A percentile compares a stretch with the other conserved stretches of the same genome.
These are phyloP conservation scores for Auriculariales sp. DNA, from an alignment of 768 basidiomycete species.

Conservation along the genomic window DNA sequence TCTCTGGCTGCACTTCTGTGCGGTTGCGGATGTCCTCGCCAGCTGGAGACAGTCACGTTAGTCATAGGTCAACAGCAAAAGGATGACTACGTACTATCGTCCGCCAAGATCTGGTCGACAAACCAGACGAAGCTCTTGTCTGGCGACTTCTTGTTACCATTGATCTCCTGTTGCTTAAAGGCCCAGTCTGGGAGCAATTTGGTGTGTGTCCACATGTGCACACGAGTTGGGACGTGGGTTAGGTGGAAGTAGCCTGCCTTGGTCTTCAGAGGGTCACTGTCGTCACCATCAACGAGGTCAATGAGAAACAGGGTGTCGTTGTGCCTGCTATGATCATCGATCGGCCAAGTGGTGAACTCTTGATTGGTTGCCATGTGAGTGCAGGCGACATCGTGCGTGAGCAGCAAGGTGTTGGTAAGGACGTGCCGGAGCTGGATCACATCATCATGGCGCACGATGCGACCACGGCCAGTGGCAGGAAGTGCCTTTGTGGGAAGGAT, in stretches of 20 bases:
- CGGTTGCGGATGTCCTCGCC: constrained; percentile 40
- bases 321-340: constrained; percentile 59
- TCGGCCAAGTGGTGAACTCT: constrained; percentile 89
- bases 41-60: constrained; percentile 18
- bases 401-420: constrained; percentile 63
- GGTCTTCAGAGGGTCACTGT: constrained; percentile 80
- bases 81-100: constrained; percentile 39
- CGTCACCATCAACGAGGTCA: constrained; percentile 51
- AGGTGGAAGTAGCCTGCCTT: constrained; percentile 90
- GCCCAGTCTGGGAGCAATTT: constrained; percentile 90
- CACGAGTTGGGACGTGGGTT: constrained; percentile 76
- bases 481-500: constrained; percentile 89
- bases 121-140: constrained; percentile 84
- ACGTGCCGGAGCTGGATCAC: constrained; percentile 80
- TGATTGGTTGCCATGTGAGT: constrained; percentile 96
- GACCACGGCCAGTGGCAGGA: constrained; percentile 85
- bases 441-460: constrained; percentile 83
- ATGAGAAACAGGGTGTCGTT: constrained; percentile 87
- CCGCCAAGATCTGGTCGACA: constrained; percentile 65
- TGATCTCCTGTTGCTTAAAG: constrained; percentile 93
- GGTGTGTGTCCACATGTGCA: constrained; percentile 86
- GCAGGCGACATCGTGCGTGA: constrained; percentile 96
- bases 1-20: constrained; percentile 34
- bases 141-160: constrained; percentile 83
- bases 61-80: no score